Percentiles rank a stretch among this genome's conserved stretches.
Evolutionary conservation across 2,329 filamentous ascomycete species (phyloP).

Genomic region (Verticillium alfalfae): DNA sequence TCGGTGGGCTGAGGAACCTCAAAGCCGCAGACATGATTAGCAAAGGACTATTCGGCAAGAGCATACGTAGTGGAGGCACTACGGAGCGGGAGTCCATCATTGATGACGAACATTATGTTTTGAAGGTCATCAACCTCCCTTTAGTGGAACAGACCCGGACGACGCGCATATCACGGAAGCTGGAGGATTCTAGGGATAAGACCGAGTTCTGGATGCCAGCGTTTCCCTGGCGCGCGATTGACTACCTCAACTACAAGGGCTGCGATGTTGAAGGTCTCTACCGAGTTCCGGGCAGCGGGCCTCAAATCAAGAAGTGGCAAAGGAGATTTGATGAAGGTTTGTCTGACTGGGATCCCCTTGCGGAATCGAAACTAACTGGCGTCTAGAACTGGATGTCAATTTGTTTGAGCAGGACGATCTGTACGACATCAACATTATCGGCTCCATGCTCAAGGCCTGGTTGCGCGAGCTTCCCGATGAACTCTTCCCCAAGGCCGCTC

Average conservation of each 20-base stretch:
- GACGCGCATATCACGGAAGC: conserved; percentile 82
- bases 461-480: conserved; percentile 91
- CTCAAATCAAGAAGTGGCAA: conserved; percentile 91
- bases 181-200: conserved; percentile 87
- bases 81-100: conserved; percentile 59
- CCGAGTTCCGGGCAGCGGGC: conserved; percentile 82
- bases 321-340: conserved; percentile 80
- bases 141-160: conserved; percentile 84
- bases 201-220: conserved; percentile 99
- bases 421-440: conserved; percentile 95
- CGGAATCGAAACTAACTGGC: neutral
- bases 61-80: conserved; percentile 65
- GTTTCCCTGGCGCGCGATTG: conserved; percentile 90
- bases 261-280: conserved; percentile 93
- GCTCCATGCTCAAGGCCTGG: conserved; percentile 95
- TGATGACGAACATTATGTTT: conserved; percentile 77
- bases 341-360: conserved; percentile 11
- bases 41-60: conserved; percentile 78
- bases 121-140: conserved; percentile 80
- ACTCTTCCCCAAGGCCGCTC: conserved; percentile 78
- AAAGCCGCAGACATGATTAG: conserved; percentile 76
- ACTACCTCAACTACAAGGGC: conserved; percentile 92
- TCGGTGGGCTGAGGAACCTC: conserved; percentile 67
- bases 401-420: conserved; percentile 82
- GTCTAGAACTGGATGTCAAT: conserved; percentile 72